Evolutionary conservation across 306 rosid species (phyloP).

Genomic region (Senna siamea): DNA sequence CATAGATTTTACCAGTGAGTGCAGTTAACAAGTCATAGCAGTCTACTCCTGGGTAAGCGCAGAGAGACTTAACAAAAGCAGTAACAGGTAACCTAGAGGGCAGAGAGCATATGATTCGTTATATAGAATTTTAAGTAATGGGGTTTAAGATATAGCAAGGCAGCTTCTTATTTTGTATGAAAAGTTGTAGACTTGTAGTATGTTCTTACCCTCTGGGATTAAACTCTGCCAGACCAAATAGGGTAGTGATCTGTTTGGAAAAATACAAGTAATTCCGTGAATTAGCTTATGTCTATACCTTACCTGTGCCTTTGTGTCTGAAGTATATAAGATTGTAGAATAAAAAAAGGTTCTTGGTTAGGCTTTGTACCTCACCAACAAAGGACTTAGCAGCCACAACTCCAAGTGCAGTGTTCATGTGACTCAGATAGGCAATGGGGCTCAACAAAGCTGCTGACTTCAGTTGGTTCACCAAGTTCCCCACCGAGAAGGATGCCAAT

Average conservation of each 20-base stretch:
- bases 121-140: background rate
- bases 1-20: conserved; percentile 48
- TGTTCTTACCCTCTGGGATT: conserved; percentile 61
- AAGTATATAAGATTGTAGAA: background rate
- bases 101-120: background rate
- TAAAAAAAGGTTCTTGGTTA: background rate
- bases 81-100: conserved; percentile 40
- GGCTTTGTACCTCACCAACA: conserved; percentile 53
- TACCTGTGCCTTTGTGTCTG: background rate
- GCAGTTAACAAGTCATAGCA: conserved; percentile 56
- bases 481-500: conserved; percentile 64
- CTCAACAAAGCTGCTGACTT: conserved; percentile 70
- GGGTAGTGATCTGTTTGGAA: conserved; percentile 41
- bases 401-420: conserved; percentile 60
- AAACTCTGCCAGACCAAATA: conserved; percentile 60
- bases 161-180: background rate
- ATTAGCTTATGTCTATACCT: background rate
- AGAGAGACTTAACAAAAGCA: conserved; percentile 40
- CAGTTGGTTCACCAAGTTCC: conserved; percentile 55
- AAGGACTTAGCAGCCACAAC: conserved; percentile 51
- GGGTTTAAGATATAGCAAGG: background rate
- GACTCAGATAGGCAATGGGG: conserved; percentile 77
- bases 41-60: conserved; percentile 45
- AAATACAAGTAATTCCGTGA: background rate
- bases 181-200: no score